Base-by-base conservation (phyloP, 1,284 basidiomycete species). In the Neonothopanus nambi region DNA sequence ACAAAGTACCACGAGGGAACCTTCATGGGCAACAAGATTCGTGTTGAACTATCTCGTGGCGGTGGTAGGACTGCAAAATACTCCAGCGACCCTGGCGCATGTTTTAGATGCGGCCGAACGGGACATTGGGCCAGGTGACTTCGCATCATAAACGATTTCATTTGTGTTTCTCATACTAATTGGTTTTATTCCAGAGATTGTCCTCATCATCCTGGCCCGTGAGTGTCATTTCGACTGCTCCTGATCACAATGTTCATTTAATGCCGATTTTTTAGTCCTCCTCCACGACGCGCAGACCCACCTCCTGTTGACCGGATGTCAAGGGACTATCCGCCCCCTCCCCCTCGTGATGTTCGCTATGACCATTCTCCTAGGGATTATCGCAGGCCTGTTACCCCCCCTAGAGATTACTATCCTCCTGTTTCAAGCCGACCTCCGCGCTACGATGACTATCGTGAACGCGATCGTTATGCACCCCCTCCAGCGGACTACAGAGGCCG, bases 11-110 rank as follows among this genome's bases (percentile, higher is more conserved):
- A 93, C 61, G 89, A 92, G 73, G 90, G 90, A 2, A 85, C 77
- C 57, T 93, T 93, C 66, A 90, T 93, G 88, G 90, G 91, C 39
- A 91, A 90, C 68, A 90, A 90, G 73, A 91, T 93, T 55, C 84
- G 87, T 15, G 91, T 93, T 12, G 91, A 93, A 66, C 69, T 87
- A 15, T 92, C 91, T 40, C 87, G 86, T 68, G 89, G 89, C 17
- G 89, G 90, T 51, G 86, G 88, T 20, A 78, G 87, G 57, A 85
- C 85, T n/a, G 84, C 85, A 9, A 91, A 89, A 65, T 87, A 84
- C 58, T 72, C 78, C 21, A 84, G 85, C 21, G 91, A 91, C 54
- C 88, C 90, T 24, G 89, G 89, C 9, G 87, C 89, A 48, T 93
- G 91, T 65, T 93, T 92, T 72, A 90, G 83, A 60, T 93, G 91